Conservation (phyloP, 2,329 filamentous ascomycete species). For the Xenoacremonium recifei region DNA sequence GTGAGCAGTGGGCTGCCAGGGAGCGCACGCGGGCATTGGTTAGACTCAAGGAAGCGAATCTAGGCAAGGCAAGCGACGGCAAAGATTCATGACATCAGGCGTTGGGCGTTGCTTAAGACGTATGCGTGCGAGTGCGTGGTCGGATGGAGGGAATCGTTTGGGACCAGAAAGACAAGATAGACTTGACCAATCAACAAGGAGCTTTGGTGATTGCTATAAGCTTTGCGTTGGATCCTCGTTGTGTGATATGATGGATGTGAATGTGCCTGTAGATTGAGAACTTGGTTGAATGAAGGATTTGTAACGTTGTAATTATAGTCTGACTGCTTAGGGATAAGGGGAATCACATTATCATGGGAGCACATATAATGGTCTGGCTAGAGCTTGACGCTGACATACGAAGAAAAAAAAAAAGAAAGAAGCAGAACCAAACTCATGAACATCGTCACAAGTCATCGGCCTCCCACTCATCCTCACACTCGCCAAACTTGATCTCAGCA, state of each 20-base stretch:
- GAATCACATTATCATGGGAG: too few species aligned
- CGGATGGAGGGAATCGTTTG: slow-evolving; percentile 10
- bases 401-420: too few species aligned
- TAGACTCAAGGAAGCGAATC: slow-evolving; percentile 19
- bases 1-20: slow-evolving; percentile 22
- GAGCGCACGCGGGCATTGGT: slow-evolving; percentile 7
- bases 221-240: too few species aligned
- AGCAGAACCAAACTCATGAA: too few species aligned
- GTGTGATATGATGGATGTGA: too few species aligned
- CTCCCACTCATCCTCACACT: slow-evolving; percentile 27
- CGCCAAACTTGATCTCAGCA: slow-evolving; percentile 29
- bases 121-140: too few species aligned
- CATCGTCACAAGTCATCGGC: slow-evolving; percentile 1
- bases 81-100: slow-evolving; percentile 15
- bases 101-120: slow-evolving; percentile 27
- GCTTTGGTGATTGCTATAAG: neutral
- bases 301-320: too few species aligned
- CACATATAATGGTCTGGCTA: too few species aligned
- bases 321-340: too few species aligned
- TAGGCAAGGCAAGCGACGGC: slow-evolving; percentile 5
- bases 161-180: slow-evolving; percentile 11
- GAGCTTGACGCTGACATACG: too few species aligned
- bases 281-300: too few species aligned
- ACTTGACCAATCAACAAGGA: slow-evolving; percentile 9
- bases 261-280: too few species aligned